Evolutionary conservation across 805 yeast genomes (phyloP).

Genomic region (Kazachstania bromeliacearum): DNA sequence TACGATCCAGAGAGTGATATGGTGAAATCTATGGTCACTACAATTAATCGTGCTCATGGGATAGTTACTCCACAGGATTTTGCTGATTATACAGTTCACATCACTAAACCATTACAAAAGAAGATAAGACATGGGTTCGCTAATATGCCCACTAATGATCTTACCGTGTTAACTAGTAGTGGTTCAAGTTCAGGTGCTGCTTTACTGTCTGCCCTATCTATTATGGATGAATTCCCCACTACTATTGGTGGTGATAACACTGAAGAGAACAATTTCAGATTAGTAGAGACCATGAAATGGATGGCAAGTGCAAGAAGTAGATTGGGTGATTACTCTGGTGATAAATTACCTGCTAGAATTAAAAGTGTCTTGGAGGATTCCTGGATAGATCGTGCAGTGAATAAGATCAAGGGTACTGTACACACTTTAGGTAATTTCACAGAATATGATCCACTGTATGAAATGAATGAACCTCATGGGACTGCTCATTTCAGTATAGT

Average conservation of each 20-base stretch:
- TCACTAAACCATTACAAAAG: constrained; percentile 30
- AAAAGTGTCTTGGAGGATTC: constrained; percentile 37
- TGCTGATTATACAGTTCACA: constrained; percentile 42
- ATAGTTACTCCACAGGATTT: constrained; percentile 59
- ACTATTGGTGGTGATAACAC: constrained; percentile 38
- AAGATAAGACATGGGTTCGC: constrained; percentile 20
- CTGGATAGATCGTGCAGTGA: constrained; percentile 48
- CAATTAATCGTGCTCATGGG: constrained; percentile 54
- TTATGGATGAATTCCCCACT: constrained; percentile 41
- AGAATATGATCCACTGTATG: constrained; percentile 71
- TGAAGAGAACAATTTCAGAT: constrained; percentile 48
- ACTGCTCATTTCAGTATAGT: constrained; percentile 81
- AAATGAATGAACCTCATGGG: constrained; percentile 74
- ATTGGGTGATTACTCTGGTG: constrained; percentile 55
- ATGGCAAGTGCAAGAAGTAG: constrained; percentile 78
- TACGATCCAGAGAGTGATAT: constrained; percentile 78
- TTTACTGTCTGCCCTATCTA: constrained; percentile 60
- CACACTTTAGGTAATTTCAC: constrained; percentile 55
- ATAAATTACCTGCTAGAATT: constrained; percentile 31
- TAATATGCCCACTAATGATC: constrained; percentile 31
- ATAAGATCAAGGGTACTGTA: constrained; percentile 41
- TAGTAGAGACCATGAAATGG: constrained; percentile 90
- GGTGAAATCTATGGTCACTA: constrained; percentile 46
- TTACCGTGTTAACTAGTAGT: constrained; percentile 45
- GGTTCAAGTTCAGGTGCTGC: constrained; percentile 87